Base-by-base conservation (phyloP, 208 protist species). In the Wallacemonas rigidus region DNA sequence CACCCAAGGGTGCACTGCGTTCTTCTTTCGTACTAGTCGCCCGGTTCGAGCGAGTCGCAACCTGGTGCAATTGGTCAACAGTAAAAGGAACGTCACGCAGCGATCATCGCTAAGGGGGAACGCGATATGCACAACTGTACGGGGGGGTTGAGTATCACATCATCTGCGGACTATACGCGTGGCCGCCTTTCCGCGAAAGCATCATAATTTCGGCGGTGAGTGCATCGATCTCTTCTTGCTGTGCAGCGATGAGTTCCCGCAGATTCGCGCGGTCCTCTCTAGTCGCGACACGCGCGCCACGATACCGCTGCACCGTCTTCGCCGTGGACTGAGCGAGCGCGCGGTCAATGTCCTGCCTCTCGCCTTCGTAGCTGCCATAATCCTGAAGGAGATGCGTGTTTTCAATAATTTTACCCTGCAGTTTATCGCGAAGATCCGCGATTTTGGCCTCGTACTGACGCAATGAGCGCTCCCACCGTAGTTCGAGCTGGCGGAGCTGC, bases 191-290 rank as follows among this genome's bases (percentile, higher is more conserved):
- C 14, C 95, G 83, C 11, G 88, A 82, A 74, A 99, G 80, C 89
- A 98, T 97, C 43, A 85, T 72, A 44, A 98, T 93, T 75, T 99
- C 96, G 0, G 86, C 82, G 17, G 83, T 92, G 17, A 99, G 85
- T 8, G 91, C 88, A n/a, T 98, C 95, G 48, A 99, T 95, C 75
- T 98, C 96, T 55, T 91, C 83, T 72, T 96, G 88, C 79, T 98
- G 96, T 39, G 92, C 85, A 3, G 87, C 72, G 9, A 98, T 94
- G 2, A 98, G 83, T 35, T 94, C 77, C n/a, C 89, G 82, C 26
- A 98, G 82, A 17, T 92, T 92, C 57, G 77, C 75, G 11, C 90
- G 81, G 58, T 97, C 93, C 48, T 87, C 77, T 58, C 74, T 80
- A 26, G 93, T 95, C n/a, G 93, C 95, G 5, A 97, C 85, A 2